Evolutionary conservation across 2,329 filamentous ascomycete genomes (phyloP).

Genomic region (Pseudogymnoascus sp.): DNA sequence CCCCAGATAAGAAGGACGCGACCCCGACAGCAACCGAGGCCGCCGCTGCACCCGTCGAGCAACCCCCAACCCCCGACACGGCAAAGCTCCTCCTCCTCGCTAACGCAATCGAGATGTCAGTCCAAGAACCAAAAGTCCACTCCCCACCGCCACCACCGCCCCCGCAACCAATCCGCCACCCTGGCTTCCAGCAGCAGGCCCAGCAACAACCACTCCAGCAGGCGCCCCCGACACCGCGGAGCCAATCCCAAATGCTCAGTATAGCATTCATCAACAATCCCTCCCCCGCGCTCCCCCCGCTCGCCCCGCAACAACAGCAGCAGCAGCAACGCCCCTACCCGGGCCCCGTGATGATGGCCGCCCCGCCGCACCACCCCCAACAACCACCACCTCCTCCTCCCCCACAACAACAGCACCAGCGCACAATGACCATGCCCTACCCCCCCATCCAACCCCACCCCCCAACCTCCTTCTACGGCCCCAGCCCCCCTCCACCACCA

Average conservation of each 20-base stretch:
- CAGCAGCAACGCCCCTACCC: background rate
- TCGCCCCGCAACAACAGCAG: background rate
- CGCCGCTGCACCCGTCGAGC: background rate
- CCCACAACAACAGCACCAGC: background rate
- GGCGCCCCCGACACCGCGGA: background rate
- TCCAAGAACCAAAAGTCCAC: background rate
- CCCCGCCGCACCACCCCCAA: background rate
- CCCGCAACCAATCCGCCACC: background rate
- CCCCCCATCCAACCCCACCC: background rate
- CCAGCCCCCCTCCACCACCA: background rate
- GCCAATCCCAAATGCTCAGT: background rate
- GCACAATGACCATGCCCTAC: background rate
- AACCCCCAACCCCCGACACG: background rate
- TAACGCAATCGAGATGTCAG: background rate
- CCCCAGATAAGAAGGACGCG: background rate
- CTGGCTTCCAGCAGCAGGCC: background rate
- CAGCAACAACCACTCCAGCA: background rate
- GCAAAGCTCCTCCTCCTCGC: background rate
- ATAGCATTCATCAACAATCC: slow-evolving; percentile 1
- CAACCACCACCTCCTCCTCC: background rate
- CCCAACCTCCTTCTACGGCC: background rate
- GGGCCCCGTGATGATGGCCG: background rate
- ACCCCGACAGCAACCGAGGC: background rate
- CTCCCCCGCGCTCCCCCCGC: background rate
- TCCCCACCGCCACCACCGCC: background rate